These are phyloP conservation scores for Salvia miltiorrhiza DNA, from an alignment of 257 asterid species.

Conservation along the genomic window DNA sequence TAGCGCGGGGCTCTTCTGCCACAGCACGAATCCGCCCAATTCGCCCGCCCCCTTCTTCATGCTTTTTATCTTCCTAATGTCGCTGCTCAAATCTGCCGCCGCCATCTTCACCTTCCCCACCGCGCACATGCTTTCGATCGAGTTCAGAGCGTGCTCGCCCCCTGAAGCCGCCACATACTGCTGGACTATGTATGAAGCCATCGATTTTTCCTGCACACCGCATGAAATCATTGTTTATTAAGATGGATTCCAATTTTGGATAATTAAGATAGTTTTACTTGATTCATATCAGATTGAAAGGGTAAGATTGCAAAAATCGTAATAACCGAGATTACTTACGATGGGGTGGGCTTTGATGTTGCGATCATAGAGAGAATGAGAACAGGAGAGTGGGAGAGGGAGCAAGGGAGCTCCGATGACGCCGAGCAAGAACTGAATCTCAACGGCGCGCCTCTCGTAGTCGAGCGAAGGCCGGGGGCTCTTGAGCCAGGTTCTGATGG, in stretches of 20 bases:
- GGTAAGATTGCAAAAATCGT: too few relatives aligned
- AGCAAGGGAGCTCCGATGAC: conserved; percentile 64
- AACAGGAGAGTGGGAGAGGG: conserved; percentile 36
- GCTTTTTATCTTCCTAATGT: conserved; percentile 32
- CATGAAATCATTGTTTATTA: too few relatives aligned
- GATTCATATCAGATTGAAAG: too few relatives aligned
- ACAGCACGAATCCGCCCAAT: conserved; percentile 79
- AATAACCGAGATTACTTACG: too few relatives aligned
- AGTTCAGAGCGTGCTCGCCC: conserved; percentile 31
- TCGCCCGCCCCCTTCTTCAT: conserved; percentile 48
- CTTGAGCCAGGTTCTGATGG: conserved; percentile 43
- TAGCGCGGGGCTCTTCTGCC: conserved; percentile 76
- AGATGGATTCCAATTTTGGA: too few relatives aligned
- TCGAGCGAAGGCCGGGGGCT: conserved; percentile 26
- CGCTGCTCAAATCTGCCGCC: conserved; percentile 19
- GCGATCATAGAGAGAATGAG: neutral
- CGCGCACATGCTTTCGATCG: conserved; percentile 29
- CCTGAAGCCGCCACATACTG: conserved; percentile 57
- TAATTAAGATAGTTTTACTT: too few relatives aligned
- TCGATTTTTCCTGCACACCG: conserved; percentile 50
- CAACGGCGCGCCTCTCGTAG: conserved; percentile 33
- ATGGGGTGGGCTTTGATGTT: conserved; percentile 46
- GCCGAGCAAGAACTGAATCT: conserved; percentile 59
- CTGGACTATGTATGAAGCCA: conserved; percentile 59
- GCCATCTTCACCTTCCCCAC: conserved; percentile 37